A percentile compares a stretch with the other conserved stretches of the same genome.
These are phyloP conservation scores for Zymoseptoria ardabiliae DNA, from an alignment of 2,329 filamentous ascomycete species.

Conservation along the genomic window DNA sequence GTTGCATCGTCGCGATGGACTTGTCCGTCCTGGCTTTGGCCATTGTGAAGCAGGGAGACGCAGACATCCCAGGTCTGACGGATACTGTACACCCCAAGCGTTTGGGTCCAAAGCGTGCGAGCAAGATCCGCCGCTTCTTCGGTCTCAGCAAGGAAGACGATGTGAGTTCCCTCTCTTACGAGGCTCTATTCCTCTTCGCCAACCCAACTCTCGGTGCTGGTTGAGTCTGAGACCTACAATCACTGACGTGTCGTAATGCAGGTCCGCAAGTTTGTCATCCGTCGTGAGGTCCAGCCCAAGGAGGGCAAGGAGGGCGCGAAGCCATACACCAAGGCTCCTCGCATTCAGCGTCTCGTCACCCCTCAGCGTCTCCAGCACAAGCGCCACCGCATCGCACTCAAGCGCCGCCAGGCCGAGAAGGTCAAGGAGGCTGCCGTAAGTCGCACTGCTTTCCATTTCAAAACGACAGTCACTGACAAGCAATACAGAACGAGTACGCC, in stretches of 20 bases:
- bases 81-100: conserved; percentile 98
- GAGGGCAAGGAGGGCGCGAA: conserved; percentile 76
- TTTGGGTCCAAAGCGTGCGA: conserved; percentile 98
- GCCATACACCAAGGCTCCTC: conserved; percentile 99
- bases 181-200: conserved; percentile 53
- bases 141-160: conserved; percentile 99
- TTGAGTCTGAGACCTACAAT: conserved; percentile 28
- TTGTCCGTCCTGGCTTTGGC: conserved; percentile 88
- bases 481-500: conserved; percentile 82
- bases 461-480: conserved; percentile 29
- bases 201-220: conserved; percentile 21
- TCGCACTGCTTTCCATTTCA: conserved; percentile 23
- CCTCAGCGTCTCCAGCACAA: conserved; percentile 99
- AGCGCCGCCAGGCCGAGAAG: conserved; percentile 94
- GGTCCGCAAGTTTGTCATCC: conserved; percentile 99
- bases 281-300: conserved; percentile 95
- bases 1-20: conserved; percentile 96
- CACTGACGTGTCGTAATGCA: conserved; percentile 39
- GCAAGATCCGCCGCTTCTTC: conserved; percentile 99
- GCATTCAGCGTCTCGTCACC: conserved; percentile 99
- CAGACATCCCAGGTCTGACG: conserved; percentile 90
- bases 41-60: conserved; percentile 97
- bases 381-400: conserved; percentile 94
- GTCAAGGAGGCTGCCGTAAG: conserved; percentile 98
- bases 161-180: conserved; percentile 65